Evolutionary conservation across 495 filamentous ascomycete species (phyloP).

Genomic region (Penicillium ochrochloron): DNA sequence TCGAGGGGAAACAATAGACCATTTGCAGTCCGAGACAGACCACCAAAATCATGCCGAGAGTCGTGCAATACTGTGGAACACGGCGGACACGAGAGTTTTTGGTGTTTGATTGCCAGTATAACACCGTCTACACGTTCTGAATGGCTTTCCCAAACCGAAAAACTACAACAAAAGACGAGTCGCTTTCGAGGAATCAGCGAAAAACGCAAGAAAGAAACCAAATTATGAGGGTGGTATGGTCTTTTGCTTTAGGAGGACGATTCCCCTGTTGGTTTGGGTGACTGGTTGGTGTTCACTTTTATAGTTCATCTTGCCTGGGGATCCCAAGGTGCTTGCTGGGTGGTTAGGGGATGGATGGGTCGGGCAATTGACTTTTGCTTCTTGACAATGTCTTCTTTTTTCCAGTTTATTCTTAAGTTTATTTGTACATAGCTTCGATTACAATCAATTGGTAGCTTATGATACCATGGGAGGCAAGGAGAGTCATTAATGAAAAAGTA

Average conservation of each 20-base stretch:
- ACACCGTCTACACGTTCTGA: neutral
- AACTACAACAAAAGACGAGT: slow-evolving; percentile 1
- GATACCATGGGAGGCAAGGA: neutral
- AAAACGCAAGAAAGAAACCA: neutral
- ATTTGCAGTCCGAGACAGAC: neutral
- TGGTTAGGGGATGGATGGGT: neutral
- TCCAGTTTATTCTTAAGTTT: neutral
- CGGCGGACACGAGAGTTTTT: neutral
- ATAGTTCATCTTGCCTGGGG: slow-evolving; percentile 13
- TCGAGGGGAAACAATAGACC: slow-evolving; percentile 33
- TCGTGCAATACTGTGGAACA: neutral
- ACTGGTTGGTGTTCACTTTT: slow-evolving; percentile 3
- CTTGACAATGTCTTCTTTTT: slow-evolving; percentile 12
- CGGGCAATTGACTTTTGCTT: slow-evolving; percentile 14
- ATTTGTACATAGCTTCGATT: slow-evolving; percentile 26
- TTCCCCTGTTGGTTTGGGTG: slow-evolving; percentile 27
- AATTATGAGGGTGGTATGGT: neutral
- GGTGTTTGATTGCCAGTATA: neutral
- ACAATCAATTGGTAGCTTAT: slow-evolving; percentile 15
- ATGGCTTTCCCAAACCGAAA: neutral
- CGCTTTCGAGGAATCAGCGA: slow-evolving; percentile 2
- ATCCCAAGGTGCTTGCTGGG: neutral
- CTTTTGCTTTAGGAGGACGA: slow-evolving; percentile 13
- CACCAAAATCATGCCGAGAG: neutral
- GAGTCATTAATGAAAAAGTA: neutral